Evolutionary conservation across 2,329 filamentous ascomycete species (phyloP).

Genomic region (Mariannaea sp.): DNA sequence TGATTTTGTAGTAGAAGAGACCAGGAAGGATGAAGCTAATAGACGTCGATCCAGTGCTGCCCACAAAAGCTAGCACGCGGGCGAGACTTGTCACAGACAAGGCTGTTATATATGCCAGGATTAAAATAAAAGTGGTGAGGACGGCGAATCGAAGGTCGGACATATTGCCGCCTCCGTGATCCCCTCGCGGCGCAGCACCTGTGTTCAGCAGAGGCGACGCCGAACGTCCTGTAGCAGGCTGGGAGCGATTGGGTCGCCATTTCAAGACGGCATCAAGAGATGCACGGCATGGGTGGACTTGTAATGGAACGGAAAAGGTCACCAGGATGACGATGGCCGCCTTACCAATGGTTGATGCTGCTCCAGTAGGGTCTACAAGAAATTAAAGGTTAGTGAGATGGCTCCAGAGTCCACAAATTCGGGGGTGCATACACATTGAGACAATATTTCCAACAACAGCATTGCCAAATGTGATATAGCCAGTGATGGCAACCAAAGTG

Average conservation of each 20-base stretch:
- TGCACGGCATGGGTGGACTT: constrained; percentile 95
- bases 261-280: constrained; percentile 91
- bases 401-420: neutral
- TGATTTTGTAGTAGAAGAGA: constrained; percentile 98
- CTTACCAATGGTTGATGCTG: constrained; percentile 88
- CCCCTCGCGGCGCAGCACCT: constrained; percentile 47
- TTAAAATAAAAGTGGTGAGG: constrained; percentile 84
- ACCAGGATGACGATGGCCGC: constrained; percentile 95
- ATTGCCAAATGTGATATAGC: constrained; percentile 94
- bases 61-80: constrained; percentile 91
- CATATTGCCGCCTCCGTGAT: constrained; percentile 67
- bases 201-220: constrained; percentile 50
- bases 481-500: constrained; percentile 88
- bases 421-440: constrained; percentile 73
- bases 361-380: constrained; percentile 46
- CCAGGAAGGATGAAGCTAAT: constrained; percentile 97
- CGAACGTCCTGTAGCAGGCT: constrained; percentile 44
- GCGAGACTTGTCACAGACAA: constrained; percentile 91
- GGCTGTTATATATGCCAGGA: constrained; percentile 83
- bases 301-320: constrained; percentile 93
- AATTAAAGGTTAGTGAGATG: constrained; percentile 37
- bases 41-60: constrained; percentile 89
- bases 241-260: constrained; percentile 72
- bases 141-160: constrained; percentile 86
- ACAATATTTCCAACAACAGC: constrained; percentile 91